Evolutionary conservation across 805 yeast genomes (phyloP).

Genomic region (Ogataea glucozyma): DNA sequence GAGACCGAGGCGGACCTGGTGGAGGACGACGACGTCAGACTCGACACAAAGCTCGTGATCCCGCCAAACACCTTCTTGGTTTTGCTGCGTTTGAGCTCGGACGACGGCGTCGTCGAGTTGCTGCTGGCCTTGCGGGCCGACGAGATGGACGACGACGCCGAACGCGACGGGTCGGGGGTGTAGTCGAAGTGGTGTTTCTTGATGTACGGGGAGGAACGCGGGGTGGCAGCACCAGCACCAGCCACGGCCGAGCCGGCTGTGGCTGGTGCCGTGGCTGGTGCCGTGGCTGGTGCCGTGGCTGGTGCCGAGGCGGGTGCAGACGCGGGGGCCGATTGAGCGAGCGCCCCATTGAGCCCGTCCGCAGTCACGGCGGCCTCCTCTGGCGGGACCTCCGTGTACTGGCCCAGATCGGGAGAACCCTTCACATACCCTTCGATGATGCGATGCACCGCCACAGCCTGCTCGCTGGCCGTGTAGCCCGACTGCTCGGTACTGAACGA

Average conservation of each 20-base stretch:
- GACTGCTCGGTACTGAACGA: slow-evolving; percentile 11
- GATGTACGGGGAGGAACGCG: slow-evolving; percentile 2
- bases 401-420: slow-evolving; percentile 3
- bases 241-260: neutral
- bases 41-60: slow-evolving; percentile 45
- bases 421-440: slow-evolving; percentile 16
- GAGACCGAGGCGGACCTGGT: slow-evolving; percentile 20
- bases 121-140: slow-evolving; percentile 17
- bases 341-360: too few relatives aligned
- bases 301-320: too few relatives aligned
- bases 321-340: too few relatives aligned
- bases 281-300: too few relatives aligned
- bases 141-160: slow-evolving; percentile 19
- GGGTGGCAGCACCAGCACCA: neutral
- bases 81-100: slow-evolving; percentile 37
- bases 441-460: slow-evolving; percentile 6
- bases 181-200: slow-evolving; percentile 4
- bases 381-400: neutral
- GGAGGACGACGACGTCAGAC: slow-evolving; percentile 15
- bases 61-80: slow-evolving; percentile 60
- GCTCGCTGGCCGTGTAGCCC: slow-evolving; percentile 7
- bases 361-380: neutral
- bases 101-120: slow-evolving; percentile 16
- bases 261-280: too few relatives aligned
- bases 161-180: slow-evolving; percentile 12